phyloP scores from a whole-genome alignment of 225 moss, liverwort and hornwort species.

The Physcomitrellopsis africana region DNA sequence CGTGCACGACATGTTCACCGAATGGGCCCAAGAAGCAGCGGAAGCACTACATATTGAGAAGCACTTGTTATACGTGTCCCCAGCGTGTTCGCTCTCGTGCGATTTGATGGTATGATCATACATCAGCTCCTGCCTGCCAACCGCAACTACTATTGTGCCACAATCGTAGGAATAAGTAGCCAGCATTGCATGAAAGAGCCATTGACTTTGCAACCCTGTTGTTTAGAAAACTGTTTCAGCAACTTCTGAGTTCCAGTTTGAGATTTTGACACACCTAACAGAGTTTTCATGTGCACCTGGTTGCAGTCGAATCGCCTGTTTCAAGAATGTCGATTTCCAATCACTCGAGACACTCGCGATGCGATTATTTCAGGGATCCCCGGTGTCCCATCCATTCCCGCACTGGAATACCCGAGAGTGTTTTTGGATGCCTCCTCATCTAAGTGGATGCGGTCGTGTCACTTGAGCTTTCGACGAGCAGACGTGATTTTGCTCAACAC shows the following conservation, averaged over 20 bases:
- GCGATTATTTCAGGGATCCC: slow-evolving; percentile 27
- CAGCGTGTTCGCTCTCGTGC: slow-evolving; percentile 7
- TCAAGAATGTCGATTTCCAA: slow-evolving; percentile 31
- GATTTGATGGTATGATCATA: not conserved
- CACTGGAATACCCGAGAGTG: slow-evolving; percentile 15
- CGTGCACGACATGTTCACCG: slow-evolving; percentile 30
- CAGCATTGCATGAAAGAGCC: too few species aligned
- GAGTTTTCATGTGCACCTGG: not conserved
- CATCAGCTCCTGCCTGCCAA: not conserved
- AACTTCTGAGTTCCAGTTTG: too few species aligned
- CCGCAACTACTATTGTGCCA: not conserved
- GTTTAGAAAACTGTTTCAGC: not conserved
- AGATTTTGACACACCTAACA: too few species aligned
- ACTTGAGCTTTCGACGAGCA: not conserved
- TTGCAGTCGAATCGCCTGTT: slow-evolving; percentile 27
- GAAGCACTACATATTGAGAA: slow-evolving; percentile 12
- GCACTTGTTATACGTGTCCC: not conserved
- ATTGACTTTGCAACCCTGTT: too few species aligned
- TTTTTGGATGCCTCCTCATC: too few species aligned
- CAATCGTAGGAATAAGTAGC: too few species aligned
- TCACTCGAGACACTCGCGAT: slow-evolving; percentile 25
- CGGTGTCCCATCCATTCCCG: slow-evolving; percentile 26
- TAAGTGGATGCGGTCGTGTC: too few species aligned
- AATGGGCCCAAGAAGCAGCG: slow-evolving; percentile 12
- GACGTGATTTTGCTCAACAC: slow-evolving; percentile 32